Conservation (phyloP, 192 early-diverging fungal genomes). For the Entophlyctis luteolus region DNA sequence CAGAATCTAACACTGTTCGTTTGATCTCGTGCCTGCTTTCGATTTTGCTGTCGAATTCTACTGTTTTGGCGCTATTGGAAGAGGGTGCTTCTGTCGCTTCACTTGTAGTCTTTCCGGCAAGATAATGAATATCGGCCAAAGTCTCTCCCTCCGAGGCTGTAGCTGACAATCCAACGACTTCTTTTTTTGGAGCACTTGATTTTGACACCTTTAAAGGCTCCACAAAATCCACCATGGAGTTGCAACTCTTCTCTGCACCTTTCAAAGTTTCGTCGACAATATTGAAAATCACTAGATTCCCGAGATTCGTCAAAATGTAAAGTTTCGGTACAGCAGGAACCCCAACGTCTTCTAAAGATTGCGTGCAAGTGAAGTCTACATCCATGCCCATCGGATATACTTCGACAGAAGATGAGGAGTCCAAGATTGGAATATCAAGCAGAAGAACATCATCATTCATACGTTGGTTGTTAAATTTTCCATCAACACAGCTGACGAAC, state of each 20-base stretch:
- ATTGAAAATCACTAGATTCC: constrained; percentile 61
- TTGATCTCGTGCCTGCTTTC: too few relatives aligned
- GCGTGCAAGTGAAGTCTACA: constrained; percentile 67
- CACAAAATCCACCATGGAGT: not conserved
- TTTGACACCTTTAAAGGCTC: too few relatives aligned
- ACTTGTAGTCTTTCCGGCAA: too few relatives aligned
- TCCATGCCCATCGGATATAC: constrained; percentile 67
- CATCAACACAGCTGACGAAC: constrained; percentile 42
- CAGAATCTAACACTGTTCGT: too few relatives aligned
- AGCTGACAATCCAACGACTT: too few relatives aligned
- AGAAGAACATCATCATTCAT: constrained; percentile 65
- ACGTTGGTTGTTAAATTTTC: constrained; percentile 66
- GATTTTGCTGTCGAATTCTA: too few relatives aligned
- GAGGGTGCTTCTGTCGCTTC: too few relatives aligned
- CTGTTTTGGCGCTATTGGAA: too few relatives aligned
- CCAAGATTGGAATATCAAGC: too few relatives aligned
- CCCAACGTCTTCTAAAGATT: constrained; percentile 44
- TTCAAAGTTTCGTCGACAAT: constrained; percentile 44
- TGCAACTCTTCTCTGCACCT: not conserved
- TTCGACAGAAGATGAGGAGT: constrained; percentile 49
- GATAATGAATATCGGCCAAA: too few relatives aligned
- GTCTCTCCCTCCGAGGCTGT: too few relatives aligned
- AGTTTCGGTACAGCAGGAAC: constrained; percentile 68
- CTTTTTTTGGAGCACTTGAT: too few relatives aligned
- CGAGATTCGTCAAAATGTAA: constrained; percentile 67